Base-by-base conservation (phyloP, 805 yeast genomes). In the Komagataella mondaviorum region DNA sequence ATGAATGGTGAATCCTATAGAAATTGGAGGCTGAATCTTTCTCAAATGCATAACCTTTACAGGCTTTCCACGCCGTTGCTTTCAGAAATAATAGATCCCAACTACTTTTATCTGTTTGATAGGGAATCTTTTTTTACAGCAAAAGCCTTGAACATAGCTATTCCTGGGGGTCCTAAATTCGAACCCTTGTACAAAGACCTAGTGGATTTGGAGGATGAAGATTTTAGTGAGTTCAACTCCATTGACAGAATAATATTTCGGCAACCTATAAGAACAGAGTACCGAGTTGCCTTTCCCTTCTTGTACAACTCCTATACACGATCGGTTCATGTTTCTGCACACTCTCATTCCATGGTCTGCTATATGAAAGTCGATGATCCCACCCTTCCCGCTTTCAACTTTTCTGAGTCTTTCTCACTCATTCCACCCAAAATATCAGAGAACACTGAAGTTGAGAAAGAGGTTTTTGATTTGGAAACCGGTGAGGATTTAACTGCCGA, bases 101-200 rank as follows among this genome's bases (percentile, higher is more conserved):
- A 86, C 59, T 78, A 77, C 58, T 75, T 67, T 53, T 85, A 85
- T 59, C 66, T 89, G 45, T 91, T 90, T 63, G 89, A 90, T 58
- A 80, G 79, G 52, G 74, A 83, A 51, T 74, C 96, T 0, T 87
- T 93, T 56, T 78, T 84, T 63, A 90, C 96, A 0, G 95, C 98
- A 0, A 93, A 93, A 61, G 91, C 95, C 6, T 72, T 93, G 49
- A 88, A 90, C 60, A 75, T 83, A 47, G 84, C 95, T 1, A 72
- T 93, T 39, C 96, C 97, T 0, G 96, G 96, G 10, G 99, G 99
- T 0, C 98, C 99, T 10, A 87, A 85, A 62, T 93, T 89, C 65
- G 98, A 90, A 67, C 96, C 96, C 0, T 66, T 90, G 14, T 80
- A 73, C 66, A 80, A 82, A 54, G 86, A 83, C 50, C 6, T 30